Conservation (phyloP, 495 filamentous ascomycete species). For the Xylaria longipes region DNA sequence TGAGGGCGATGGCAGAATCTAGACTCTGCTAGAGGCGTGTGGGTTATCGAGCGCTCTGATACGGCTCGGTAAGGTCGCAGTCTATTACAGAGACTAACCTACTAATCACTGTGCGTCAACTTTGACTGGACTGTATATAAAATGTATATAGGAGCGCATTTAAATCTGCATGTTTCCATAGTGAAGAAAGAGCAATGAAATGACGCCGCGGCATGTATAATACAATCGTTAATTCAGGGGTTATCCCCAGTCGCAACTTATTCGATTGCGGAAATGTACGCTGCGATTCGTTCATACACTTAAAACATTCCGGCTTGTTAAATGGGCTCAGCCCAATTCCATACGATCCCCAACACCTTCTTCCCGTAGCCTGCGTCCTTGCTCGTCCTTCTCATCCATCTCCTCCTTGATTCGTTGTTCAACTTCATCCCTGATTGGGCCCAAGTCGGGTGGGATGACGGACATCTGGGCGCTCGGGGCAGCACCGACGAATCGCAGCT, state of each 20-base stretch:
- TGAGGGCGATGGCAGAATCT: slow-evolving; percentile 5
- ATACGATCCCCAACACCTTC: slow-evolving; percentile 48
- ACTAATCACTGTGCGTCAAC: background rate
- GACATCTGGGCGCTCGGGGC: slow-evolving; percentile 88
- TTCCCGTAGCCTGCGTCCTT: slow-evolving; percentile 48
- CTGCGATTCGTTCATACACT: background rate
- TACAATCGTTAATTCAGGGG: background rate
- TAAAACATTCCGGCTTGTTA: background rate
- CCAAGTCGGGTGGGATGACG: slow-evolving; percentile 79
- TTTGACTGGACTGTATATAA: background rate
- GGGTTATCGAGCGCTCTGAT: background rate
- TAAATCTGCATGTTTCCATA: background rate
- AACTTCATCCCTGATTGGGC: slow-evolving; percentile 75
- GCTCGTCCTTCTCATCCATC: slow-evolving; percentile 64
- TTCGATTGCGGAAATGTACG: background rate
- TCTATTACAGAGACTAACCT: background rate
- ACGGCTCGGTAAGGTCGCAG: background rate
- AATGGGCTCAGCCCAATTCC: slow-evolving; percentile 35
- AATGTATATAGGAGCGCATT: slow-evolving; percentile 1
- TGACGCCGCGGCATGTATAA: background rate
- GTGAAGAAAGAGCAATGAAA: background rate
- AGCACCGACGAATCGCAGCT: slow-evolving; percentile 81
- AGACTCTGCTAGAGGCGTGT: background rate
- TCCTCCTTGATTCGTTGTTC: slow-evolving; percentile 80
- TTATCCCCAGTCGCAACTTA: background rate